phyloP scores from a whole-genome alignment of 75 land plant species.

The Isoetes taiwanensis region DNA sequence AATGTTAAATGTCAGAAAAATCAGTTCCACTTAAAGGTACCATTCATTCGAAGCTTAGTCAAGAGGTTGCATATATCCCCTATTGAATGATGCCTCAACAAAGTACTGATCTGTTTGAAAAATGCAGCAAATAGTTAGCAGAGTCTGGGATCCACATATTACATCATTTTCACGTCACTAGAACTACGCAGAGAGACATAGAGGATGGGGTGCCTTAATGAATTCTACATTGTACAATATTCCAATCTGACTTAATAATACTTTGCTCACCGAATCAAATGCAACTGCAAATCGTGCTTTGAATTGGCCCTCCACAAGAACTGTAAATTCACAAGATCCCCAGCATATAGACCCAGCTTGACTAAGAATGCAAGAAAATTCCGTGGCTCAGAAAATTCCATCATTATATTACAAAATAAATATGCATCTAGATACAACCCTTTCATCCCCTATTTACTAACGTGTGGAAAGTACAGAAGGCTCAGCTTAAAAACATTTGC shows the following conservation, averaged over 20 bases:
- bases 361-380: not conserved
- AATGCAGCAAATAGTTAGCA: not conserved
- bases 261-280: slow-evolving; percentile 43
- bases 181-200: not conserved
- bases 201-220: no score
- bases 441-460: no score
- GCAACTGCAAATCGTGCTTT: slow-evolving; percentile 43
- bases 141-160: not conserved
- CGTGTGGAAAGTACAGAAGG: no score
- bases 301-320: slow-evolving; percentile 16
- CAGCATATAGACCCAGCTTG: not conserved
- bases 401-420: not conserved
- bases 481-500: slow-evolving; percentile 21
- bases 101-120: slow-evolving; percentile 34
- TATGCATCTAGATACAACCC: not conserved
- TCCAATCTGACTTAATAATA: slow-evolving; percentile 1
- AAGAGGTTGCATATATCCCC: slow-evolving; percentile 43
- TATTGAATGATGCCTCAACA: slow-evolving; percentile 51
- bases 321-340: slow-evolving; percentile 18
- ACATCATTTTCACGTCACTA: slow-evolving; percentile 2
- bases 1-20: not conserved
- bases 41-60: slow-evolving; percentile 46
- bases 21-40: slow-evolving; percentile 10
- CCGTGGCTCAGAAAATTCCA: not conserved
- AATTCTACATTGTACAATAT: no score